A percentile compares a stretch with the other conserved stretches of the same genome.
These are phyloP conservation scores for Starmerella vaccinii DNA, from an alignment of 805 yeast genomes.

Conservation along the genomic window DNA sequence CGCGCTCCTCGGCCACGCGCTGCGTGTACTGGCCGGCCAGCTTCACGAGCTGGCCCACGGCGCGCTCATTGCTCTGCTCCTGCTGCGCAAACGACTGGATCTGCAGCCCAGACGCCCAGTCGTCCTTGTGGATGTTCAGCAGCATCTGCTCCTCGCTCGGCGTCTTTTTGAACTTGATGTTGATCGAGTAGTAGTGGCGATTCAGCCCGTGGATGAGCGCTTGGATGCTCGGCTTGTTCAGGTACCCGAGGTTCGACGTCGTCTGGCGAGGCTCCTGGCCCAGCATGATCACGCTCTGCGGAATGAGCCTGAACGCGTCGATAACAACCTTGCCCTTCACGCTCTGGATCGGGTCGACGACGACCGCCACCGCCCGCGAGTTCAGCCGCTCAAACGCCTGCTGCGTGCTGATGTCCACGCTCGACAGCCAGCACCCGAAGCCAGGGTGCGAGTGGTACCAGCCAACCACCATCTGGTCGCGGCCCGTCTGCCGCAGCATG, in stretches of 20 bases:
- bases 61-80: slow-evolving; percentile 63
- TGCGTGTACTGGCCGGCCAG: slow-evolving; percentile 83
- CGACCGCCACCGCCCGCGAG: slow-evolving; percentile 95
- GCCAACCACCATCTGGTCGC: slow-evolving; percentile 98
- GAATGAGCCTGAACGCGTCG: slow-evolving; percentile 92
- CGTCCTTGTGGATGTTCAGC: slow-evolving; percentile 83
- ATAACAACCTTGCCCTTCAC: slow-evolving; percentile 98
- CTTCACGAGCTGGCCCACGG: slow-evolving; percentile 69
- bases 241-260: slow-evolving; percentile 87
- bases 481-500: slow-evolving; percentile 96
- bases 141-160: slow-evolving; percentile 88
- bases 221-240: slow-evolving; percentile 93
- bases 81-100: slow-evolving; percentile 66
- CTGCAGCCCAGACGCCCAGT: slow-evolving; percentile 88
- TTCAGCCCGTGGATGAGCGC: slow-evolving; percentile 94
- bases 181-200: slow-evolving; percentile 91
- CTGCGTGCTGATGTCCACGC: slow-evolving; percentile 95
- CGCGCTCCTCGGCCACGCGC: slow-evolving; percentile 87
- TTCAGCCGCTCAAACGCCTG: slow-evolving; percentile 95
- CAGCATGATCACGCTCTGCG: slow-evolving; percentile 77
- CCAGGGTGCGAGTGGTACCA: slow-evolving; percentile 99
- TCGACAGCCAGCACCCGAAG: slow-evolving; percentile 98
- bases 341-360: slow-evolving; percentile 95
- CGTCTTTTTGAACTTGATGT: slow-evolving; percentile 89
- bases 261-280: slow-evolving; percentile 98